Base-by-base conservation (phyloP, 148 eudicot genomes). In the Dianthus caryophyllus region DNA sequence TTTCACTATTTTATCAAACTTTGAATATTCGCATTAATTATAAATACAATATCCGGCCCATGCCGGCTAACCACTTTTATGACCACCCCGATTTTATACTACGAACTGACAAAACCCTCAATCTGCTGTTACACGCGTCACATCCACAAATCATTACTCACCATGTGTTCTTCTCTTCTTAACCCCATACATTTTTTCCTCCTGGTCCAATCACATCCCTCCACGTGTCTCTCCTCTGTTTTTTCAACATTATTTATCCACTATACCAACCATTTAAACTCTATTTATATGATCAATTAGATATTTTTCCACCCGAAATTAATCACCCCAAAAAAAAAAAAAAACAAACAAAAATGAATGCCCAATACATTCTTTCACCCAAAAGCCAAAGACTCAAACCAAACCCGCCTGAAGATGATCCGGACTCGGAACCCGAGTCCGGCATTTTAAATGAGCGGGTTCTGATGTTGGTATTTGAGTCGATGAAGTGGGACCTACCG, bases 401-500 rank as follows among this genome's bases (percentile, higher is more conserved):
- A 0, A 73, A 50, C 65, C 27, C 77, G 15, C 49, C 24, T 15
- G 47, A 64, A 6, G 76, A 74, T 13, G 69, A 55, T 1, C 21
- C 70, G 18, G 82, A 75, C 14, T 58, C 68, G 5, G 24, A 16
- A 3, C 61, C 75, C 46, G 44, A 41, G 11, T 79, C 90, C 25
- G 89, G 79, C 8, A 80, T 84, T 6, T 69, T 83, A 5, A 82
- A 85, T 72, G 92, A 89, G 81, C 79, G 77, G 2, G 61, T 89
- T 6, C 82, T 89, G 0, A 16, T 83, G 3, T 64, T 87, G 0
- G 88, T 87, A 0, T 87, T 89, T 68, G 73, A 77, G 69, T 75
- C 73, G 4, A 65, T 89, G 58, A 80, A 81, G n/a, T 89, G 96
- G 96, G 92, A 89, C 71, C 55, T 87, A 39, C 78, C 65, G 10